Conservation (phyloP, 129 eudicot species). For the Tanacetum coccineum region DNA sequence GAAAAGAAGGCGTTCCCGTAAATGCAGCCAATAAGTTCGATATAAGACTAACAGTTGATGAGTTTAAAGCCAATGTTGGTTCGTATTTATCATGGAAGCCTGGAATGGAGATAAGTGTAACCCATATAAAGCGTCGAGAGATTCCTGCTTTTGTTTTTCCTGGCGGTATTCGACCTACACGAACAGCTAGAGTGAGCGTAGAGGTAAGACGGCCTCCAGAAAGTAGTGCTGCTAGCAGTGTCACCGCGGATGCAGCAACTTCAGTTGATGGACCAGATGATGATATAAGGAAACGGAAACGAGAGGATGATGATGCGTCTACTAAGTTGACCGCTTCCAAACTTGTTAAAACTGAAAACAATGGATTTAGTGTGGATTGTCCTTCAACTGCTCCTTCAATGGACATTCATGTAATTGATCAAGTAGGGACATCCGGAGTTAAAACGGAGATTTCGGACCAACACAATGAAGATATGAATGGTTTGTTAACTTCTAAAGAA, state of each 20-base stretch:
- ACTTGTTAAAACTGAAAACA: slow-evolving; percentile 10
- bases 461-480: slow-evolving; percentile 27
- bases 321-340: slow-evolving; percentile 26
- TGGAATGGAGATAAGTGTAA: slow-evolving; percentile 72
- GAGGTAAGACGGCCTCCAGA: slow-evolving; percentile 46
- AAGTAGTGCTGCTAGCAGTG: slow-evolving; percentile 28
- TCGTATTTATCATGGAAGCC: slow-evolving; percentile 63
- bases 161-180: slow-evolving; percentile 76
- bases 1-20: slow-evolving; percentile 62
- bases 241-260: slow-evolving; percentile 16
- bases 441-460: slow-evolving; percentile 3
- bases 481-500: slow-evolving; percentile 32
- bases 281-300: slow-evolving; percentile 41
- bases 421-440: slow-evolving; percentile 19
- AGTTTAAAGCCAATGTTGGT: slow-evolving; percentile 66
- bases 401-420: slow-evolving; percentile 18
- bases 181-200: slow-evolving; percentile 42
- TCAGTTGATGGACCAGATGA: slow-evolving; percentile 29
- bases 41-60: slow-evolving; percentile 86
- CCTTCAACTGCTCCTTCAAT: slow-evolving; percentile 20
- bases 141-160: slow-evolving; percentile 89
- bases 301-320: slow-evolving; percentile 37
- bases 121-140: slow-evolving; percentile 58
- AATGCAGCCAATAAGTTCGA: slow-evolving; percentile 75
- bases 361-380: slow-evolving; percentile 18